These are phyloP conservation scores for Parastagonospora nodorum DNA, from an alignment of 2,329 filamentous ascomycete species.

Conservation along the genomic window DNA sequence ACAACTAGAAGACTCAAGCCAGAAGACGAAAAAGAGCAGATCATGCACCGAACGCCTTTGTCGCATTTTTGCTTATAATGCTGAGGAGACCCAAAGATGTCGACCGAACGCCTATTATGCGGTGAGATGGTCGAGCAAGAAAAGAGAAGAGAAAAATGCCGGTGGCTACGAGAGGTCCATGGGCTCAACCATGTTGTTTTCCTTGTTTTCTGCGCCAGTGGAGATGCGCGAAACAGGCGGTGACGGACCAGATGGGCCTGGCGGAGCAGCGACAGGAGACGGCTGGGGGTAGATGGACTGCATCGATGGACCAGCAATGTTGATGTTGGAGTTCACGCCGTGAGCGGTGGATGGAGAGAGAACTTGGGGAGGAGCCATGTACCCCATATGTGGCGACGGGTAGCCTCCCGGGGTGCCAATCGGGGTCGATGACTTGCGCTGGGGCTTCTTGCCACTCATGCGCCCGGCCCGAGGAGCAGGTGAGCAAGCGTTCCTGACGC, in stretches of 20 bases:
- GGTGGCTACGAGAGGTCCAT: conserved; percentile 24
- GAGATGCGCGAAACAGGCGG: conserved; percentile 2
- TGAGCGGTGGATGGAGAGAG: conserved; percentile 8
- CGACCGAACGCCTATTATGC: neutral
- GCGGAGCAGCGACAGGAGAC: neutral
- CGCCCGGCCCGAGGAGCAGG: conserved; percentile 33
- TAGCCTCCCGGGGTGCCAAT: conserved; percentile 13
- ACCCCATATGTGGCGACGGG: conserved; percentile 23
- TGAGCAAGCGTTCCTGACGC: conserved; percentile 42
- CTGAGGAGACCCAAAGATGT: neutral
- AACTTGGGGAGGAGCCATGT: conserved; percentile 25
- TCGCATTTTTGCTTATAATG: neutral
- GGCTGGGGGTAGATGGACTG: conserved; percentile 15
- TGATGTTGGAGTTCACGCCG: conserved; percentile 23
- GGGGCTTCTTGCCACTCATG: conserved; percentile 18
- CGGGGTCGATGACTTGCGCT: conserved; percentile 27
- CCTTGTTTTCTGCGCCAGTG: conserved; percentile 8
- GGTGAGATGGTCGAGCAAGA: neutral
- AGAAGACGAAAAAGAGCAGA: neutral
- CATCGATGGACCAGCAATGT: conserved; percentile 19
- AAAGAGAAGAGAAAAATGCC: neutral
- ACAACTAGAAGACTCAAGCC: no score
- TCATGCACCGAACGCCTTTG: neutral
- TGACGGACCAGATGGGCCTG: neutral
- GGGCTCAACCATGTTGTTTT: conserved; percentile 15